Conservation (phyloP, 1,139 yeast species). For the Diutina rugosa region DNA sequence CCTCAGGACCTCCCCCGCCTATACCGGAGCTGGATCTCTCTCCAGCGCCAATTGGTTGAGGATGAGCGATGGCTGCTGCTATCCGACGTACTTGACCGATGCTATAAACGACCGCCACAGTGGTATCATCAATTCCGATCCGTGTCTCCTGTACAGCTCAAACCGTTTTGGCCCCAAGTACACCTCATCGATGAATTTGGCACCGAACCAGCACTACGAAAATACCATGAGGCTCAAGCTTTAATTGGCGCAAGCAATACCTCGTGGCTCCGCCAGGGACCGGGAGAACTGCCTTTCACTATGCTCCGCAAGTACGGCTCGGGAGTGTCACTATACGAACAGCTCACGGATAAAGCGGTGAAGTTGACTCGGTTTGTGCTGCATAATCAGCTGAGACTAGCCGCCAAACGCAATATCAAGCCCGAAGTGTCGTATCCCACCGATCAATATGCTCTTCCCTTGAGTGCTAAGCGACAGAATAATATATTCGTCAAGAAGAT, state of each 20-base stretch:
- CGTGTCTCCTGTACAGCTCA: conserved; percentile 12
- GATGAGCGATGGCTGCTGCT: conserved; percentile 16
- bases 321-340: conserved; percentile 9
- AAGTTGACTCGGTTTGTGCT: background rate
- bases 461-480: conserved; percentile 17
- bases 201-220: conserved; percentile 2
- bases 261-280: conserved; percentile 4
- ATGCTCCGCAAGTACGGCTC: conserved; percentile 3
- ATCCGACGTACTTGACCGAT: conserved; percentile 14
- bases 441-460: conserved; percentile 19
- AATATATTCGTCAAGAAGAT: conserved; percentile 14
- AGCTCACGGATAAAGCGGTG: conserved; percentile 12
- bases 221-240: conserved; percentile 4
- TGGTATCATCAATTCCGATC: conserved; percentile 14
- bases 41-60: conserved; percentile 10
- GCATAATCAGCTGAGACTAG: background rate
- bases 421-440: conserved; percentile 24
- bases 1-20: background rate
- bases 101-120: conserved; percentile 12
- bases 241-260: conserved; percentile 3
- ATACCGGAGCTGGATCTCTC: conserved; percentile 2
- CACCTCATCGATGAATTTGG: conserved; percentile 22
- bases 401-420: background rate
- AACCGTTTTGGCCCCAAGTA: conserved; percentile 21
- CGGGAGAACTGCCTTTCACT: background rate